These are phyloP conservation scores for Paratinospora sagittata DNA, from an alignment of 164 flowering plant species.

Conservation along the genomic window DNA sequence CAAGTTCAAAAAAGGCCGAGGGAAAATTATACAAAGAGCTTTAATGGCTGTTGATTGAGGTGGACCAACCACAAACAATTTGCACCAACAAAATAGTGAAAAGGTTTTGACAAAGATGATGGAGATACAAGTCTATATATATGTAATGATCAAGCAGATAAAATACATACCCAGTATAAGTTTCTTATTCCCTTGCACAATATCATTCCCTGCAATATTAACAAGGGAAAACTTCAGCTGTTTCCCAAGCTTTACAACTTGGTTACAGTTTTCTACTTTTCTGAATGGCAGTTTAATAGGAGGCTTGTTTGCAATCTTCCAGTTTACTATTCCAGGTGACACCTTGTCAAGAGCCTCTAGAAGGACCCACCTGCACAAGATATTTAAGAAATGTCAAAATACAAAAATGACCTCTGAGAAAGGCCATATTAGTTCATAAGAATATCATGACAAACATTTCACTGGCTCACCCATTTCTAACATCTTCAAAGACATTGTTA, in stretches of 20 bases:
- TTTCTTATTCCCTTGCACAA: constrained; percentile 92
- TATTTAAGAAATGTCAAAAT: background rate
- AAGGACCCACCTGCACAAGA: constrained; percentile 69
- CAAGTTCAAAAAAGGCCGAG: background rate
- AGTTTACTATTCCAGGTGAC: constrained; percentile 79
- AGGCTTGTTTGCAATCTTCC: constrained; percentile 90
- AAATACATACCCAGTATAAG: constrained; percentile 65
- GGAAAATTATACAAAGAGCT: background rate
- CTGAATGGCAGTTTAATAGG: constrained; percentile 95
- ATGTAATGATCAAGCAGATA: background rate
- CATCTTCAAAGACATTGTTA: constrained; percentile 90
- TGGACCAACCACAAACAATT: background rate
- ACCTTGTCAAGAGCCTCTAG: constrained; percentile 86
- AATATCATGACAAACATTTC: background rate
- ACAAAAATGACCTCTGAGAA: background rate
- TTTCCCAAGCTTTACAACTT: constrained; percentile 74
- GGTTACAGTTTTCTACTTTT: constrained; percentile 95
- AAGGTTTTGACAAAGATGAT: background rate
- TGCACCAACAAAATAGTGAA: background rate
- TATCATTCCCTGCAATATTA: constrained; percentile 82
- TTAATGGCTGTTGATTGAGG: background rate
- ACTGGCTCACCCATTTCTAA: constrained; percentile 71
- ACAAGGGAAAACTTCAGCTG: constrained; percentile 73
- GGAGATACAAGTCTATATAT: background rate
- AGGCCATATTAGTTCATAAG: background rate